phyloP scores from a whole-genome alignment of 495 filamentous ascomycete species.

The Halenospora varia region DNA sequence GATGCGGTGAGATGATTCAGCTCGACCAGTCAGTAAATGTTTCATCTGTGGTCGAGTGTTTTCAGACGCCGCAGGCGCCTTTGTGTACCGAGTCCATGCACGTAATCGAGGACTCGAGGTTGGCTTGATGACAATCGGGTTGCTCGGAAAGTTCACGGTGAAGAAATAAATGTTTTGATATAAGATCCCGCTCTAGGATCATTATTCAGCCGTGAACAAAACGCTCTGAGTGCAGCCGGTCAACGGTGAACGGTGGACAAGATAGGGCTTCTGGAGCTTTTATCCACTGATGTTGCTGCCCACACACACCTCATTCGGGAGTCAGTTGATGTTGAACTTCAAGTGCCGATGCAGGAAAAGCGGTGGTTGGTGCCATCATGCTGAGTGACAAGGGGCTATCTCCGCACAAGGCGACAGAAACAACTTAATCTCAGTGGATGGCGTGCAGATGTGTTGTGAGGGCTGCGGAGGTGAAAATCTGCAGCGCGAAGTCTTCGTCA shows the following conservation, averaged over 20 bases:
- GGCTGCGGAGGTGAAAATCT: not conserved
- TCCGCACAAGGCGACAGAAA: not conserved
- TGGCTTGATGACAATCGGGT: too few species aligned
- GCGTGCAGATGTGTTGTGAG: not conserved
- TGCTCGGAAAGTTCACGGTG: not conserved
- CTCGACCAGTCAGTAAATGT: not conserved
- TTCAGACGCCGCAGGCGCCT: not conserved
- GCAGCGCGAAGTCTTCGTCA: not conserved
- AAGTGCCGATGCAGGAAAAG: not conserved
- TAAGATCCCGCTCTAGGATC: not conserved
- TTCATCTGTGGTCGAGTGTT: not conserved
- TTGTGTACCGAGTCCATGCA: not conserved
- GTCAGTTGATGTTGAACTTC: not conserved
- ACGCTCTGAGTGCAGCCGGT: not conserved
- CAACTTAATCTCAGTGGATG: not conserved
- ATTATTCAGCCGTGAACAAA: not conserved
- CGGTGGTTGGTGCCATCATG: not conserved
- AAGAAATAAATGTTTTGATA: not conserved
- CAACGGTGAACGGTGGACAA: not conserved
- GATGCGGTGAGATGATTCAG: slow-evolving; percentile 4
- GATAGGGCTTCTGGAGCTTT: not conserved
- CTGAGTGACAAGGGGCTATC: not conserved
- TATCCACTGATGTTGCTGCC: slow-evolving; percentile 2
- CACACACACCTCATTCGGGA: slow-evolving; percentile 1
- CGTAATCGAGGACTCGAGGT: not conserved